Evolutionary conservation across 257 asterid species (phyloP), one percentile per base, ranked within the genome.

Genomic region (Solanum tacnaense): DNA sequence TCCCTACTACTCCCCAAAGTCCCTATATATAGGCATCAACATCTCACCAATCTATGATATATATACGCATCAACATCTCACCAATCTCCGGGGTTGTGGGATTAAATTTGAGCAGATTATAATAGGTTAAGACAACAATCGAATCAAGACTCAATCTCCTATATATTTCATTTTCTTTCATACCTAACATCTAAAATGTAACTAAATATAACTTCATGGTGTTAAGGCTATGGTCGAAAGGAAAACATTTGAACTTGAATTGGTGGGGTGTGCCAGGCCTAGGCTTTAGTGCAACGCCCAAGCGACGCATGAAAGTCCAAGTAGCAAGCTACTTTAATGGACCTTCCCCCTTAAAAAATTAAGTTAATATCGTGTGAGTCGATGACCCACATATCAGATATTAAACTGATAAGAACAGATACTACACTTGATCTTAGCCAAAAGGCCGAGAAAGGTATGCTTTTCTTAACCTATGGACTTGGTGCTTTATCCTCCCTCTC

Each of bases 361-460:
- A 0, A 56, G 65, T 56, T 56, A 56, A 56, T 56, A 56, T 56
- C 65, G n/a, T 56, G 65, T 56, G n/a, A 18, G n/a, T 56, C n/a
- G 0, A 56, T 56, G n/a, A 56, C 65, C 11, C 34, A 76, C 83
- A 38, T 75, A 75, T 38, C 23, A 23, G 1, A 38, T 38, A 76
- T 76, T 76, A 39, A 76, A 39, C 13, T 76, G 7, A 76, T 76
- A 39, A 39, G 62, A 76, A n/a, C n/a, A 39, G 2, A 76, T 39
- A 76, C 60, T 76, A n/a, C 35, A 39, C 62, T 76, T 39, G 79
- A 32, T 72, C 91, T 91, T 88, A 89, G 91, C 91, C 91, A 89
- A 89, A 91, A 86, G 90, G 90, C 88, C 89, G 89, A 91, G 93
- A 89, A 91, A 89, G 89, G 90, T 91, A 89, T 88, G 88, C 13